Evolutionary conservation across 352 stramenopile species (phyloP).

Genomic region (Globisporangium nagaii): DNA sequence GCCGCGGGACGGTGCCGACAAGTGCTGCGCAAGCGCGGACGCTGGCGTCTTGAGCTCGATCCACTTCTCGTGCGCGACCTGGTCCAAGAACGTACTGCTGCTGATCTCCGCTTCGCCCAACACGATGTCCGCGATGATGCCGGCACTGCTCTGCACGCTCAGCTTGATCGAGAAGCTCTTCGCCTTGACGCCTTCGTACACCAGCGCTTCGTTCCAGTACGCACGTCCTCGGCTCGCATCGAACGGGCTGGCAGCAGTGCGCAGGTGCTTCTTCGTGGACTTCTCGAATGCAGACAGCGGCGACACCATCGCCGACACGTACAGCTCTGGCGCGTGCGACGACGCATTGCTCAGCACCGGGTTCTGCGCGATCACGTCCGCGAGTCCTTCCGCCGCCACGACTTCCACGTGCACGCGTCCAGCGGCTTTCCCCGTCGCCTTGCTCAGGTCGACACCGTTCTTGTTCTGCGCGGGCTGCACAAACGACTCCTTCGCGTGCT

Average conservation of each 20-base stretch:
- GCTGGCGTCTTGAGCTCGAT: slow-evolving; percentile 37
- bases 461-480: slow-evolving; percentile 54
- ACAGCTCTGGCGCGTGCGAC: slow-evolving; percentile 24
- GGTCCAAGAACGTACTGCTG: slow-evolving; percentile 49
- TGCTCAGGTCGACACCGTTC: slow-evolving; percentile 64
- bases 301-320: slow-evolving; percentile 56
- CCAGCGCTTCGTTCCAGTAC: slow-evolving; percentile 46
- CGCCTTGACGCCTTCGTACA: slow-evolving; percentile 63
- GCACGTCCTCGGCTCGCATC: slow-evolving; percentile 15
- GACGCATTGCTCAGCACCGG: slow-evolving; percentile 19
- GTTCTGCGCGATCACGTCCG: slow-evolving; percentile 24
- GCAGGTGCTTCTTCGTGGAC: slow-evolving; percentile 61
- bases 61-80: slow-evolving; percentile 50
- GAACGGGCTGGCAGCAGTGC: slow-evolving; percentile 23
- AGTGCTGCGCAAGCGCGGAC: slow-evolving; percentile 16
- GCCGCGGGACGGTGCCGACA: slow-evolving; percentile 13
- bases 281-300: slow-evolving; percentile 64
- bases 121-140: slow-evolving; percentile 61
- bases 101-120: slow-evolving; percentile 60
- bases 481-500: slow-evolving; percentile 40
- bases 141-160: slow-evolving; percentile 44
- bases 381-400: slow-evolving; percentile 30
- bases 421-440: slow-evolving; percentile 46
- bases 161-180: slow-evolving; percentile 65
- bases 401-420: slow-evolving; percentile 52